phyloP scores from a whole-genome alignment of 169 alveolate genomes.

The Plasmodium knowlesi region DNA sequence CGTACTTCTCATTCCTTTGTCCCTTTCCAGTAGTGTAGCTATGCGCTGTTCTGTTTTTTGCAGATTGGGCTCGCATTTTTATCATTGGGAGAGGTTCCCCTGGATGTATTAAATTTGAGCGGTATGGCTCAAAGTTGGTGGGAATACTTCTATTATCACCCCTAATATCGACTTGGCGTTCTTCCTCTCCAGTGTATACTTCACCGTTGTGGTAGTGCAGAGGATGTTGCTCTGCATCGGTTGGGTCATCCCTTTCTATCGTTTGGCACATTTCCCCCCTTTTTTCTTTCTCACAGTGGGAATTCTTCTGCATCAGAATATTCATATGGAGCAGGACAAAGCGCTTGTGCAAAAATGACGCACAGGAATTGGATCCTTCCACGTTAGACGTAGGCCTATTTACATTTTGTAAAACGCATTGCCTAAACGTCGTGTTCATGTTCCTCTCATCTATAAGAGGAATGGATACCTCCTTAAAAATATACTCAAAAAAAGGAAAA shows the following conservation, averaged over 20 bases:
- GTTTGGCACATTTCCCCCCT: neutral
- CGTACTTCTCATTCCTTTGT: neutral
- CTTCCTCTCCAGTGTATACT: neutral
- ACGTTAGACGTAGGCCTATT: neutral
- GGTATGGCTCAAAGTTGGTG: neutral
- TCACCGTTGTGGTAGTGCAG: neutral
- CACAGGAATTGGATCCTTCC: constrained; percentile 17
- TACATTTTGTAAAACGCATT: constrained; percentile 31
- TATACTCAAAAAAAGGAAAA: constrained; percentile 62
- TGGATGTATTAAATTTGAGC: neutral
- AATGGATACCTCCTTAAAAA: constrained; percentile 54
- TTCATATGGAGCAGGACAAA: constrained; percentile 60
- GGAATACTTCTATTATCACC: neutral
- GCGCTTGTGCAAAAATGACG: constrained; percentile 58
- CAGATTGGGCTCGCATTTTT: neutral
- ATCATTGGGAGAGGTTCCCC: neutral
- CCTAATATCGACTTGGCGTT: neutral
- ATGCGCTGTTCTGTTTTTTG: neutral
- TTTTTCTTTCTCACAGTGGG: neutral
- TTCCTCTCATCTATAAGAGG: constrained; percentile 72
- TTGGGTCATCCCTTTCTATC: neutral
- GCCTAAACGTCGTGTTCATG: constrained; percentile 59
- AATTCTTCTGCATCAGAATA: constrained; percentile 22
- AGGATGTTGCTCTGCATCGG: neutral
- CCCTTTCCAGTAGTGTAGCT: neutral